phyloP scores from a whole-genome alignment of 225 moss, liverwort and hornwort species.

The Ulota crispa region DNA sequence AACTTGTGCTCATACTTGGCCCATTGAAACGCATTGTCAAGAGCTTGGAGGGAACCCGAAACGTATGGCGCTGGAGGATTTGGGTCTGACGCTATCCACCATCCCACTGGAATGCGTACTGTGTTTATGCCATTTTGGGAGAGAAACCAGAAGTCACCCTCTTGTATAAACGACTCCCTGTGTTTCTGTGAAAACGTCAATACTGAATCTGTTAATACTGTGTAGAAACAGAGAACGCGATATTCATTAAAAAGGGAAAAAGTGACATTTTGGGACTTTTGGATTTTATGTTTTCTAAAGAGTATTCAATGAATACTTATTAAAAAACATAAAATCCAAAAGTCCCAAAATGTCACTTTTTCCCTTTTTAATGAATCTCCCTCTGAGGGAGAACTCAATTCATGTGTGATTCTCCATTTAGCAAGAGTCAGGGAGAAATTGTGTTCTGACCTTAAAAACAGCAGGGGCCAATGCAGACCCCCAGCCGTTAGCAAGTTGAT shows the following conservation, averaged over 20 bases:
- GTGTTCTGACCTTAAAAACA: constrained; percentile 32
- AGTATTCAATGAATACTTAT: too few relatives aligned
- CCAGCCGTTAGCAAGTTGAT: constrained; percentile 62
- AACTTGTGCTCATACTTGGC: constrained; percentile 37
- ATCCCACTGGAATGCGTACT: constrained; percentile 53
- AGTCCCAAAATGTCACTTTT: too few relatives aligned
- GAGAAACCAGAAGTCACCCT: constrained; percentile 45
- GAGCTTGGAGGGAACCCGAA: constrained; percentile 52
- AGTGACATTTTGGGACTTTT: too few relatives aligned
- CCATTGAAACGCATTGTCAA: constrained; percentile 61
- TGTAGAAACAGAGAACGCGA: too few relatives aligned
- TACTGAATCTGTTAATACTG: background rate
- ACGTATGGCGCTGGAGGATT: constrained; percentile 57
- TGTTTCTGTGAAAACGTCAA: constrained; percentile 38
- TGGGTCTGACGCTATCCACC: constrained; percentile 54
- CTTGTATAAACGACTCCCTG: constrained; percentile 45
- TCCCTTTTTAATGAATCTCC: too few relatives aligned
- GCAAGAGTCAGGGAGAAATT: background rate
- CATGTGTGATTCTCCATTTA: background rate
- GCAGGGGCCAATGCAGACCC: constrained; percentile 28
- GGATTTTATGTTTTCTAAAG: too few relatives aligned
- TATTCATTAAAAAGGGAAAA: too few relatives aligned
- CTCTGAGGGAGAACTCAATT: too few relatives aligned
- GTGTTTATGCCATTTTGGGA: constrained; percentile 42
- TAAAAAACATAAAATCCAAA: too few relatives aligned